These are phyloP conservation scores for cucumber (Cucumis sativus) DNA, from an alignment of 306 rosid genomes.

Conservation along the genomic window DNA sequence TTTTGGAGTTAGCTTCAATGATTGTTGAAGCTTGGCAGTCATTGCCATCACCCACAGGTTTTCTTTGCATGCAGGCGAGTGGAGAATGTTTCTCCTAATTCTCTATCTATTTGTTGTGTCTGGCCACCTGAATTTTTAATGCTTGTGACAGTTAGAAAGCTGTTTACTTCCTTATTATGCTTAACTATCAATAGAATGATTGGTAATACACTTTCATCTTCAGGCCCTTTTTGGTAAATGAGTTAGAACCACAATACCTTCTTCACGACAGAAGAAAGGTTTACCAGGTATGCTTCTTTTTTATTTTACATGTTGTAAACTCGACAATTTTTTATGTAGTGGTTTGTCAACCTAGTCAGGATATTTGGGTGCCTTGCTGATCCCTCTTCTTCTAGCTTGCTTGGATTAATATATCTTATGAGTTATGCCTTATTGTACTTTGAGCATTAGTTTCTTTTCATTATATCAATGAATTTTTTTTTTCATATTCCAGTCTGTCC, in stretches of 20 bases:
- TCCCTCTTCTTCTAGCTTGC: too few species aligned
- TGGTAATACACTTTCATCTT: conserved; percentile 17
- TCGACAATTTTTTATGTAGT: not conserved
- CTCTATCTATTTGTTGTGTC: not conserved
- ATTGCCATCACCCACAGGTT: not conserved
- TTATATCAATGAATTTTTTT: too few species aligned
- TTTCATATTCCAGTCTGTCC: not conserved
- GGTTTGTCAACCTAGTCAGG: not conserved
- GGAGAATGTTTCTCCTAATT: not conserved
- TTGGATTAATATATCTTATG: too few species aligned
- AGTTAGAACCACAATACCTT: conserved; percentile 88
- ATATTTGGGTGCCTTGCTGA: too few species aligned
- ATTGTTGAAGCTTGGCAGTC: not conserved
- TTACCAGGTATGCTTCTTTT: conserved; percentile 51
- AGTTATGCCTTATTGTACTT: too few species aligned
- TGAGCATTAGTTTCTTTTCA: too few species aligned
- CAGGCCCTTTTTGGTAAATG: conserved; percentile 89
- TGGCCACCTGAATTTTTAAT: not conserved
- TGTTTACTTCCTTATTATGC: not conserved
- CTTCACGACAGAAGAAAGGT: conserved; percentile 96
- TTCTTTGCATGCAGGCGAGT: not conserved
- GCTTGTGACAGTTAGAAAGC: not conserved
- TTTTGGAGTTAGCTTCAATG: not conserved
- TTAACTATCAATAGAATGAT: not conserved
- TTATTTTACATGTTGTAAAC: not conserved